phyloP scores from a whole-genome alignment of 306 rosid genomes.

The Pterocarpus santalinus region DNA sequence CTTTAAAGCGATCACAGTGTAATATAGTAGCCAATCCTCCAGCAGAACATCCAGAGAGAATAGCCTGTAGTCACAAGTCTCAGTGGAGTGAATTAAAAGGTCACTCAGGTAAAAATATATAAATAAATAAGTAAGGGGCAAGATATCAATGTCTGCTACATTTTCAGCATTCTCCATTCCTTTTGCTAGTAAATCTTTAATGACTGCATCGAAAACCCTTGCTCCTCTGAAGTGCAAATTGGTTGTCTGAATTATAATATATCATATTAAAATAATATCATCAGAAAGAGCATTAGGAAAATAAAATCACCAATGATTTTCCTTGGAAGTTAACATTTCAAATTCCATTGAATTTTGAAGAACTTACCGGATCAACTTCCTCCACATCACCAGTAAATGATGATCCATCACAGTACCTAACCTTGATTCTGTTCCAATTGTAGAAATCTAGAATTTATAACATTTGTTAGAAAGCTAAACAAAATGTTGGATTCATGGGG shows the following conservation, averaged over 20 bases:
- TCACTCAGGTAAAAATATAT: not conserved
- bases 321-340: not conserved
- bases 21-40: conserved; percentile 88
- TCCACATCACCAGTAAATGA: conserved; percentile 94
- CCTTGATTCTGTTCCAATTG: conserved; percentile 79
- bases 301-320: not conserved
- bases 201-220: conserved; percentile 65
- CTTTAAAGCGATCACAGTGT: conserved; percentile 75
- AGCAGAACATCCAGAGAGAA: conserved; percentile 91
- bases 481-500: not conserved
- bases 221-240: conserved; percentile 88
- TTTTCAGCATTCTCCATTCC: conserved; percentile 80
- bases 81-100: not conserved
- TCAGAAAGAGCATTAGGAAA: conserved; percentile 9
- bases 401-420: conserved; percentile 89
- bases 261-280: not conserved
- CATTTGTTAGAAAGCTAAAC: conserved; percentile 11
- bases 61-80: conserved; percentile 62
- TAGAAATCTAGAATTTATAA: conserved; percentile 68
- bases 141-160: conserved; percentile 48
- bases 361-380: conserved; percentile 73
- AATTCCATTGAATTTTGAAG: not conserved
- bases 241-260: conserved; percentile 56
- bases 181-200: conserved; percentile 70
- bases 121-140: not conserved